phyloP scores from a whole-genome alignment of 192 early-diverging fungal species.

The Endogone sp. region DNA sequence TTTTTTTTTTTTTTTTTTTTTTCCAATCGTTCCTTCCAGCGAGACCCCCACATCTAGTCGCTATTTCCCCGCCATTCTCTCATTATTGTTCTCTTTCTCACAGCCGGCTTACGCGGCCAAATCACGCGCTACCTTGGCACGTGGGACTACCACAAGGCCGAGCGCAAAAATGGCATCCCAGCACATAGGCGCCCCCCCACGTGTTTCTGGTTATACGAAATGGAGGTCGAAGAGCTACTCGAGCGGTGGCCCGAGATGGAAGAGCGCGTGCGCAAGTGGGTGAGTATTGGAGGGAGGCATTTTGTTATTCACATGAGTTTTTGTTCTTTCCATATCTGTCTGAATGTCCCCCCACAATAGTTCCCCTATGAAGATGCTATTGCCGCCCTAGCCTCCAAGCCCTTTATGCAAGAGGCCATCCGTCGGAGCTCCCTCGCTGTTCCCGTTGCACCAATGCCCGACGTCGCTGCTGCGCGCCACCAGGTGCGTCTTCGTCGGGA shows the following conservation, averaged over 20 bases:
- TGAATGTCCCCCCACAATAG: too few relatives aligned
- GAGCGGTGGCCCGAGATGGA: constrained; percentile 53
- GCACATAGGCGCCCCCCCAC: constrained; percentile 33
- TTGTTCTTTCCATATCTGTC: too few relatives aligned
- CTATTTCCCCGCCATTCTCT: neutral
- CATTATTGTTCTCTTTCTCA: neutral
- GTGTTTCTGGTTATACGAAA: constrained; percentile 48
- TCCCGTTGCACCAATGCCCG: too few relatives aligned
- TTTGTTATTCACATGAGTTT: neutral
- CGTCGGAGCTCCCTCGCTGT: constrained; percentile 30
- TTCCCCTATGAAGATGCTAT: constrained; percentile 40
- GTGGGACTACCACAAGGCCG: constrained; percentile 28
- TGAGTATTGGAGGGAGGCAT: constrained; percentile 5
- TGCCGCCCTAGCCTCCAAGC: constrained; percentile 20
- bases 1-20: neutral
- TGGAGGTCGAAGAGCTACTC: constrained; percentile 48
- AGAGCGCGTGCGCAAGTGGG: constrained; percentile 43
- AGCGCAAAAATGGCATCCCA: neutral
- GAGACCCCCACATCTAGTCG: neutral
- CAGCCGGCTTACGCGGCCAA: constrained; percentile 49
- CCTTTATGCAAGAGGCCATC: constrained; percentile 39
- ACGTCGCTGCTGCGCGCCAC: too few relatives aligned
- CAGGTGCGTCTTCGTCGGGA: too few relatives aligned
- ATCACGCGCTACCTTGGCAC: constrained; percentile 45
- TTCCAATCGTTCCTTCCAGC: too few relatives aligned